Evolutionary conservation across 176 grass and related monocot genomes (phyloP), one percentile per base, ranked within the genome.

Genomic region (Metroxylon sagu): DNA sequence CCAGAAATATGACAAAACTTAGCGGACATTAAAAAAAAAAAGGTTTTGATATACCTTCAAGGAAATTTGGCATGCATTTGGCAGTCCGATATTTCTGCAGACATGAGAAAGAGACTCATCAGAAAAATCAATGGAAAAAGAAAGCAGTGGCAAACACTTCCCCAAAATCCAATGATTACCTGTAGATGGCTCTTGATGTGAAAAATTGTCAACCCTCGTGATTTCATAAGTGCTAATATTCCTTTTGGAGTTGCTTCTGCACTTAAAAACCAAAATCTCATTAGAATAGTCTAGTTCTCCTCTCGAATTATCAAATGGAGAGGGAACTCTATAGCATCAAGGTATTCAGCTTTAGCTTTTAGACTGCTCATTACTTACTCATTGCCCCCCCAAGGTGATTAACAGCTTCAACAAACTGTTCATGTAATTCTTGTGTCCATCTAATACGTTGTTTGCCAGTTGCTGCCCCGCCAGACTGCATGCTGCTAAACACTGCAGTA

Each of bases 211-310:
- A 64, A 7, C 48, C 61, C 61, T 25, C 50, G 35, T 25, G 18
- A 51, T 64, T 64, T 64, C 61, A 64, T 64, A 15, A 64, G 48
- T 16, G 19, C 48, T 26, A 64, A 64, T 26, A 64, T 64, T 64
- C 48, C 61, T 50, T 64, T 64, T 64, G 61, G 61, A 23, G 43
- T 64, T 64, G 61, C 61, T 50, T 64, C 61, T 64, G 61, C 61
- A 64, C 19, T 51, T 64, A 23, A 23, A 49, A 19, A 64, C 26
- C 14, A 39, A 17, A n/a, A 64, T 64, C 21, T 23, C 21, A 23
- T 23, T 19, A n/a, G 7, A 35, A 25, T 6, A 14, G 1, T 50
- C 39, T 25, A 7, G 8, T 15, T 19, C 30, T 25, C 2, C 12
- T 25, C 39, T 10, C 25, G 4, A 43, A 43, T 12, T 43, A 43